phyloP scores from a whole-genome alignment of 495 filamentous ascomycete species.

The Neurospora terricola region DNA sequence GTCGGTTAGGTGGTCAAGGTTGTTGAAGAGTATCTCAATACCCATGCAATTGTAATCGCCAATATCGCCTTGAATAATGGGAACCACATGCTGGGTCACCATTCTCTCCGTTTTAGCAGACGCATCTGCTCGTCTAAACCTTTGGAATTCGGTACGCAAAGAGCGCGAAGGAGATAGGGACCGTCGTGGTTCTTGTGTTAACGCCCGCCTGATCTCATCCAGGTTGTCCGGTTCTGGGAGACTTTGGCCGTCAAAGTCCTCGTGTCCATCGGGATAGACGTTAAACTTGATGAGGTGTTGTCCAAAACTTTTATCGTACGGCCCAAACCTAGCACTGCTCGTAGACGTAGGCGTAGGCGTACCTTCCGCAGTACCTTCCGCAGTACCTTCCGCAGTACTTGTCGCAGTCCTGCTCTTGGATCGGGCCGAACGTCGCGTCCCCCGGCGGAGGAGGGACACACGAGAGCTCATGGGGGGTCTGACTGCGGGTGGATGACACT shows the following conservation, averaged over 20 bases:
- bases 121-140: background rate
- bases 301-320: no score
- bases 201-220: background rate
- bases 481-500: background rate
- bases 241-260: no score
- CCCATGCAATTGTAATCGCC: background rate
- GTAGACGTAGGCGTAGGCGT: no score
- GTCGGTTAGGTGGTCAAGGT: background rate
- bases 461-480: background rate
- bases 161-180: background rate
- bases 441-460: background rate
- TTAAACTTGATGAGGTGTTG: no score
- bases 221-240: background rate
- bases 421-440: background rate
- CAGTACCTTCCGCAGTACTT: no score
- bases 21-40: background rate
- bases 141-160: background rate
- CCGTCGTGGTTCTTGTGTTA: background rate
- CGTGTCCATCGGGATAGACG: no score
- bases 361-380: no score
- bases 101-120: fast-evolving
- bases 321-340: no score
- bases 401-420: background rate
- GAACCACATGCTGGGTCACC: background rate
- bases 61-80: background rate